Conservation (phyloP, 805 yeast genomes). For the Ogataea chonburiensis region DNA sequence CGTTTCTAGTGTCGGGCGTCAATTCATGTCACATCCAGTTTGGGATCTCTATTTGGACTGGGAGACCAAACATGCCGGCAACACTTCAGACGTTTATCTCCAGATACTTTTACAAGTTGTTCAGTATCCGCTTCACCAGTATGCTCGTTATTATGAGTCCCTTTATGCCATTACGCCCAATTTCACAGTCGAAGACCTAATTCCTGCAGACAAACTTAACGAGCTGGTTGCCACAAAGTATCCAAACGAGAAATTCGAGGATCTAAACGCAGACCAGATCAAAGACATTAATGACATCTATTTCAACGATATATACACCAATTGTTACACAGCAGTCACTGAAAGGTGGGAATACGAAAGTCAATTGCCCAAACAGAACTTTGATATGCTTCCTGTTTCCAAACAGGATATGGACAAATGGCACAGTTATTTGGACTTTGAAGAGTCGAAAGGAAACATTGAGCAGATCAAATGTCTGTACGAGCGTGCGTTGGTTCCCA, state of each 20-base stretch:
- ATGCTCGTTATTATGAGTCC: slow-evolving; percentile 68
- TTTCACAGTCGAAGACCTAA: slow-evolving; percentile 34
- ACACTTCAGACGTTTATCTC: slow-evolving; percentile 38
- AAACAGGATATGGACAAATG: slow-evolving; percentile 51
- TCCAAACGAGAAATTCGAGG: slow-evolving; percentile 10
- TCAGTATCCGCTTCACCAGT: slow-evolving; percentile 77
- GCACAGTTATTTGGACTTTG: slow-evolving; percentile 60
- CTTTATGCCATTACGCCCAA: slow-evolving; percentile 40
- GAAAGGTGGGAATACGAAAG: slow-evolving; percentile 74
- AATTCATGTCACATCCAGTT: slow-evolving; percentile 72
- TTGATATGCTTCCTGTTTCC: slow-evolving; percentile 47
- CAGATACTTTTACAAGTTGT: slow-evolving; percentile 46
- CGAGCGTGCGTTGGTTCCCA: slow-evolving; percentile 72
- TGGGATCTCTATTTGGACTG: slow-evolving; percentile 81
- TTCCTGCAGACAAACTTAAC: slow-evolving; percentile 29
- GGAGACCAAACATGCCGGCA: slow-evolving; percentile 40
- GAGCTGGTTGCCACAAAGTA: slow-evolving; percentile 27
- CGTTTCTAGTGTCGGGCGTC: slow-evolving; percentile 53
- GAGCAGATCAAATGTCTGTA: slow-evolving; percentile 48
- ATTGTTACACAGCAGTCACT: slow-evolving; percentile 52
- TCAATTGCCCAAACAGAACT: slow-evolving; percentile 54
- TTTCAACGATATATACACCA: slow-evolving; percentile 41
- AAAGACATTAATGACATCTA: slow-evolving; percentile 40
- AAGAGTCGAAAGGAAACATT: slow-evolving; percentile 26
- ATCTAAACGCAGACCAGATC: slow-evolving; percentile 20